Evolutionary conservation across 441 rosid species (phyloP), one percentile per base, ranked within the genome.

Genomic region (Pelargonium hybrid): DNA sequence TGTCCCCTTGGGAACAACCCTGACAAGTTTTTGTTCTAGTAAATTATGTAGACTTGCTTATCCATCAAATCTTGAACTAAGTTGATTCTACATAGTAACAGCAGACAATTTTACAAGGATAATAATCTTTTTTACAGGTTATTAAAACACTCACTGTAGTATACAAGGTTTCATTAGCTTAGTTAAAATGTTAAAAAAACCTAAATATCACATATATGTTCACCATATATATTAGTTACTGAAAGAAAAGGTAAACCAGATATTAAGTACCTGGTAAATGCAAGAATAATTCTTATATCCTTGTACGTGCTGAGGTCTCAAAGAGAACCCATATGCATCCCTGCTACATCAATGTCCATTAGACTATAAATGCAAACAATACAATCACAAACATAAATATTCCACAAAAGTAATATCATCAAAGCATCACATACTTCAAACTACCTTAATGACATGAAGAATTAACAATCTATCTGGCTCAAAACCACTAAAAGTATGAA

Each of bases 251-350:
- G 63, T 18, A 74, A 39, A 43, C 37, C 11, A n/a, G 37, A 37
- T 2, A 59, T 0, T 14, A 52, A 15, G 56, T 52, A 88, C 91
- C 81, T 82, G 77, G 74, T 85, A 88, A 72, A 84, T 84, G 57
- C 68, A 69, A 68, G 79, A 50, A 76, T 85, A 88, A 69, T 87
- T 85, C 73, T 79, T 78, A 77, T 87, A 87, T 81, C 81, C 79
- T 73, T 85, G 86, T 48, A 84, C 47, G 80, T 87, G 89, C 76
- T 88, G 93, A 78, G 91, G 91, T 76, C 93, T 87, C 85, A 88
- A 73, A 75, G 88, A 81, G 80, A 88, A 88, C 73, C 93, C 93
- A 83, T 83, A 85, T 18, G 84, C 76, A 34, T 88, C 93, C 85
- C 93, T 88, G 84, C 39, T 14, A 76, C 26, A 81, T 15, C 23